Percentiles rank a stretch among this genome's conserved stretches.
Evolutionary conservation across 2,329 filamentous ascomycete species (phyloP).

Genomic region (Dothistroma pini): DNA sequence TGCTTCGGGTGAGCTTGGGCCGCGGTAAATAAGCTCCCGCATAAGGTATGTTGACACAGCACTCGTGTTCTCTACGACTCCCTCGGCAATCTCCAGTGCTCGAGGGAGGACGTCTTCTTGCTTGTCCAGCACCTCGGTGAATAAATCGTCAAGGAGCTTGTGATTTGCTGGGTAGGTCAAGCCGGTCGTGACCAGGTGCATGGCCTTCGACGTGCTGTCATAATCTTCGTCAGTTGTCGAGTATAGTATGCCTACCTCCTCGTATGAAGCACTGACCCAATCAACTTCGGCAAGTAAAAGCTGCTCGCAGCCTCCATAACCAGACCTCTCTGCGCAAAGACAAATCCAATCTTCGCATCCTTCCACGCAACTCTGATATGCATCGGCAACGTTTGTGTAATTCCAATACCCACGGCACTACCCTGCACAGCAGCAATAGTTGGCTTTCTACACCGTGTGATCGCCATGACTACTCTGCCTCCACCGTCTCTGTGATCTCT

Average conservation of each 20-base stretch:
- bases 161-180: conserved; percentile 51
- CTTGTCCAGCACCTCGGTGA: conserved; percentile 60
- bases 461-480: conserved; percentile 49
- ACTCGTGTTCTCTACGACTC: conserved; percentile 65
- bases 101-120: conserved; percentile 60
- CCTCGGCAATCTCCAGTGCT: conserved; percentile 63
- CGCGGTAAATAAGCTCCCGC: conserved; percentile 66
- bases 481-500: conserved; percentile 54
- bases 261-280: conserved; percentile 47
- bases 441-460: conserved; percentile 55
- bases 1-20: conserved; percentile 59
- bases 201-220: conserved; percentile 50
- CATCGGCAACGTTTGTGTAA: conserved; percentile 57
- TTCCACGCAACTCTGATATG: conserved; percentile 53
- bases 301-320: conserved; percentile 68
- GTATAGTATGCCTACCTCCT: too few species aligned
- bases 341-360: conserved; percentile 66
- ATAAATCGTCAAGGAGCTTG: conserved; percentile 56
- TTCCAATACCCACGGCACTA: conserved; percentile 55
- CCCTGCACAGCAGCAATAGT: conserved; percentile 55
- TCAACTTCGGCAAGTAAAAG: conserved; percentile 67
- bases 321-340: conserved; percentile 67
- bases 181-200: conserved; percentile 66
- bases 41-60: conserved; percentile 62
- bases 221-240: conserved; percentile 5